phyloP scores from a whole-genome alignment of 1,139 yeast species.

The Taiozyma sp. region DNA sequence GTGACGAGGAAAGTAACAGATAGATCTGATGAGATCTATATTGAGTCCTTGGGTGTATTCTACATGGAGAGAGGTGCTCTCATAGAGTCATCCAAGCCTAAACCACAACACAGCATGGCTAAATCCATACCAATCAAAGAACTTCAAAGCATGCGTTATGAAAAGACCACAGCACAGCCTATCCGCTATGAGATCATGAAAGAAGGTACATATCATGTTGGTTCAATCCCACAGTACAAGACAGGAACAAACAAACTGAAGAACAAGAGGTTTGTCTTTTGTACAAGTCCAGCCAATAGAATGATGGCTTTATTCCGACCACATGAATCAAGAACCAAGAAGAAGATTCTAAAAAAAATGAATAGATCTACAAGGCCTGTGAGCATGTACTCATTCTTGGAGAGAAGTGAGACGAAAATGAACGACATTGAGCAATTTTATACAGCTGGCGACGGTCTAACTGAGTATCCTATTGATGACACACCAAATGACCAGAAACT shows the following conservation, averaged over 20 bases:
- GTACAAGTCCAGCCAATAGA: slow-evolving; percentile 25
- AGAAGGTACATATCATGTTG: slow-evolving; percentile 35
- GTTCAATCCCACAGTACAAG: slow-evolving; percentile 39
- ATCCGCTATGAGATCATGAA: slow-evolving; percentile 15
- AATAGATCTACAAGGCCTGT: slow-evolving; percentile 7
- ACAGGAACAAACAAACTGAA: slow-evolving; percentile 8
- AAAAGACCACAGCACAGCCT: slow-evolving; percentile 5
- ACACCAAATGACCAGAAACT: slow-evolving; percentile 51
- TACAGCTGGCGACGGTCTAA: slow-evolving; percentile 52
- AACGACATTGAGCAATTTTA: slow-evolving; percentile 26
- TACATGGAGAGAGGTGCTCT: slow-evolving; percentile 10
- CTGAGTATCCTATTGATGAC: slow-evolving; percentile 48
- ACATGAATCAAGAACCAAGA: slow-evolving; percentile 39
- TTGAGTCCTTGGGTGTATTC: slow-evolving; percentile 8
- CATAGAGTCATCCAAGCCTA: background rate
- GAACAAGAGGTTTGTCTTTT: slow-evolving; percentile 20
- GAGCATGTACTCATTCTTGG: background rate
- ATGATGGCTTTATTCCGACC: slow-evolving; percentile 49
- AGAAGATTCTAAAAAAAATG: slow-evolving; percentile 33
- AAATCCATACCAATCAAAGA: background rate
- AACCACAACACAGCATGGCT: slow-evolving; percentile 1
- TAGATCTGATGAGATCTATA: slow-evolving; percentile 4
- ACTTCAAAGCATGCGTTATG: background rate
- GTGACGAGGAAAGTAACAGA: slow-evolving; percentile 3
- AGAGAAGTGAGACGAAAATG: background rate